Evolutionary conservation across 1,284 basidiomycete genomes (phyloP), one percentile per base, ranked within the genome.

Genomic region (Taiwanofungus camphoratus): DNA sequence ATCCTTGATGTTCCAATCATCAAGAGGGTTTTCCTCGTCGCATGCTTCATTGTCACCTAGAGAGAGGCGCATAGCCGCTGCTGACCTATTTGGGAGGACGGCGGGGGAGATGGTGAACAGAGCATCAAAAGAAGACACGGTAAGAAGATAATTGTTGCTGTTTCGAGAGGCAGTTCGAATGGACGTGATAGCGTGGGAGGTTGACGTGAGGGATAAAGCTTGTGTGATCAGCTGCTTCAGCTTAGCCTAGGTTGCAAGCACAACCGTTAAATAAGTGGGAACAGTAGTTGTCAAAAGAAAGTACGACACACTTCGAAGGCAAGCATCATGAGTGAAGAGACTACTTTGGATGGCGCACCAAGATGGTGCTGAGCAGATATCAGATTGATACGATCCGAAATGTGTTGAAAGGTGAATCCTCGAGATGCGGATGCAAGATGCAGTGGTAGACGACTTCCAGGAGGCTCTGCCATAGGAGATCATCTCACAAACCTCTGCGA

Each of bases 171-270:
- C 77, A 0, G 82, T 77, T n/a, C 70, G 71, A 39, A 89, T 86
- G 33, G 87, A 88, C 2, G 81, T 75, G 52, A 87, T 82, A 21
- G 82, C 77, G 52, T 81, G 76, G 2, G 87, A 88, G 4, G 79
- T 74, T 0, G 83, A 79, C 1, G 85, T 88, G 7, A 89, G 65
- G 2, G 84, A 81, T 24, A 90, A 63, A 3, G 87, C 83, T 56
- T 84, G 83, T 1, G 80, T 83, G 47, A 90, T 82, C 13, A 90
- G 70, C 48, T 89, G 84, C 58, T 90, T 90, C 6, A 90, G 69
- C 58, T 87, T 87, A 7, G 83, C 82, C 86, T n/a, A n/a, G n/a
- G n/a, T n/a, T 88, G 43, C 20, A 27, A 35, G 7, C 39, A 2
- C 3, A 34, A 31, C 37, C 36, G 41, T 29, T 21, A 41, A n/a